These are phyloP conservation scores for Sporobolomyces phaffii DNA, from an alignment of 768 basidiomycete species.

Conservation along the genomic window DNA sequence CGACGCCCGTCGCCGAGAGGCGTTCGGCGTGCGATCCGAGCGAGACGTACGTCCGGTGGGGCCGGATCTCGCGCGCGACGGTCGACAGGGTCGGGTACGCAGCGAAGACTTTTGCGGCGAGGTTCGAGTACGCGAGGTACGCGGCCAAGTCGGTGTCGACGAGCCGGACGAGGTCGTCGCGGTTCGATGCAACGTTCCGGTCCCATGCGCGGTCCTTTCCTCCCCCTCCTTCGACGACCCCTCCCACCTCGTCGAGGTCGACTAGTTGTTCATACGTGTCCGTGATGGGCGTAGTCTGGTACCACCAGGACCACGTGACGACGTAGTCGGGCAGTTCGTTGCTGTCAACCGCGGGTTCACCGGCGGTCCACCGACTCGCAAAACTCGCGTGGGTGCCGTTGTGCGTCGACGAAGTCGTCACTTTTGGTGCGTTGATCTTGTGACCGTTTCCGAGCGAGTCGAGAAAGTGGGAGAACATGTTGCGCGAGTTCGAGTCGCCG, in stretches of 20 bases:
- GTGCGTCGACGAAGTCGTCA: slow-evolving; percentile 26
- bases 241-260: too few species aligned
- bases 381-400: slow-evolving; percentile 23
- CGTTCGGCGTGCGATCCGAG: slow-evolving; percentile 32
- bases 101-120: too few species aligned
- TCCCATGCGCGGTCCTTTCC: background rate
- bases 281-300: background rate
- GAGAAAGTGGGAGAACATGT: slow-evolving; percentile 18
- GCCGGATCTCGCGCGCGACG: background rate
- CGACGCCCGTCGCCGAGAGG: slow-evolving; percentile 14
- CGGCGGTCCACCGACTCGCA: slow-evolving; percentile 13
- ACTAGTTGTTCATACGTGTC: background rate
- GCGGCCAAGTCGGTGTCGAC: slow-evolving; percentile 14
- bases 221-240: background rate
- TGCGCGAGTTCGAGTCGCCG: slow-evolving; percentile 38
- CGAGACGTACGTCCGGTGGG: slow-evolving; percentile 31
- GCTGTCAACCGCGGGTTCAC: background rate
- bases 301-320: slow-evolving; percentile 36
- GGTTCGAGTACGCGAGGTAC: background rate
- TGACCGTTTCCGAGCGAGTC: slow-evolving; percentile 14
- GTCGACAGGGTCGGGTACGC: background rate
- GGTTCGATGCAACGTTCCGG: slow-evolving; percentile 6
- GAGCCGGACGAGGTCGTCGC: slow-evolving; percentile 17
- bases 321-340: background rate
- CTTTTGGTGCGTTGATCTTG: slow-evolving; percentile 3